Evolutionary conservation across 2,329 filamentous ascomycete species (phyloP), one percentile per base, ranked within the genome.

Genomic region (Colletotrichum brevisporum): DNA sequence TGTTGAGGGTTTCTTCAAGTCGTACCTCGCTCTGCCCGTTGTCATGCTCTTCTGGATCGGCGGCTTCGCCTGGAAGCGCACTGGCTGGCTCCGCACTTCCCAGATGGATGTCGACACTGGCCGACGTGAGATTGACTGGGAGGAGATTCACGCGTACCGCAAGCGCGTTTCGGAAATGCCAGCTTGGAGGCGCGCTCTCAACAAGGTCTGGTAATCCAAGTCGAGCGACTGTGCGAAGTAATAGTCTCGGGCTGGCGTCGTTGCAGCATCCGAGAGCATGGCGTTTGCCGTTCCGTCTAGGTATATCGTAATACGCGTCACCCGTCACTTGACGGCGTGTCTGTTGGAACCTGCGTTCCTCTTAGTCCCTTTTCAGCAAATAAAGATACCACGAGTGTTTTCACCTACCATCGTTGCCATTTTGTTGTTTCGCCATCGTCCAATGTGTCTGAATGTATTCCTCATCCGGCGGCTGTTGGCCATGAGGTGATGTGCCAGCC

Each of bases 61-160:
- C 56, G 88, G 90, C 6, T 92, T 86, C 76, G 6, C 87, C 71
- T 92, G 90, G 90, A 93, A 93, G 84, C 82, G 88, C 43, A 78
- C 82, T 15, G 85, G 86, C 26, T 92, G 88, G 88, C 82, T 90
- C 62, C 84, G 77, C n/a, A 78, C 87, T 3, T 79, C 83, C n/a
- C 81, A 92, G 73, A 92, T 93, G 67, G 90, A 93, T 72, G 85
- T 93, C 64, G 90, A 93, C 76, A 86, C 84, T 43, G 90, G 90
- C 71, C 86, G 90, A 47, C 85, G 90, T 68, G 85, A 89, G 78
- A 84, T 91, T 61, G 86, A 92, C 76, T 92, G 88, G 88, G 89
- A 91, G 10, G 81, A 82, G 52, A 90, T 91, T 78, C 86, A 90
- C 76, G 84, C 80, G n/a, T 83, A 86, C 74, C 83, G 85, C 36